Evolutionary conservation across 805 yeast species (phyloP).

Genomic region (Danielia oregonensis): DNA sequence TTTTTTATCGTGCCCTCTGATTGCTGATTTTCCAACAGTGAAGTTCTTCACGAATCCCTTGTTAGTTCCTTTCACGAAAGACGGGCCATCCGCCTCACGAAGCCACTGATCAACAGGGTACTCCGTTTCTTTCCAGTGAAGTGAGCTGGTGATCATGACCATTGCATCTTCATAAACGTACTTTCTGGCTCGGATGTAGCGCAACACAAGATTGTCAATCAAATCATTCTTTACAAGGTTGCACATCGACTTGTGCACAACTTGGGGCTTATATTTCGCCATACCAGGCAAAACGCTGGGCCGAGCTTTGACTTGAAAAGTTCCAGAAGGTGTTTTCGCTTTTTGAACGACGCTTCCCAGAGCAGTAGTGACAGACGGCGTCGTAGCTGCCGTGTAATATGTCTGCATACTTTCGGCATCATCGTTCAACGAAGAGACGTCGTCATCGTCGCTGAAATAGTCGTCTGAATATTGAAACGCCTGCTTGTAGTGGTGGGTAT

Average conservation of each 20-base stretch:
- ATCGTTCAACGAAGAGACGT: too few species aligned
- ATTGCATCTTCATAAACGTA: constrained; percentile 70
- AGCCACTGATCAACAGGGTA: constrained; percentile 53
- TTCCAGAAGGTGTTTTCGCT: neutral
- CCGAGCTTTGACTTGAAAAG: constrained; percentile 19
- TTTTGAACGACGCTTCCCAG: neutral
- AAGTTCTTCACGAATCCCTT: constrained; percentile 53
- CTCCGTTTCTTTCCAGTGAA: constrained; percentile 70
- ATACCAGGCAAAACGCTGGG: constrained; percentile 47
- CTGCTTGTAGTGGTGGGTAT: constrained; percentile 17
- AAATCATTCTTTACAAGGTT: constrained; percentile 66
- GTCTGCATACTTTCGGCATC: constrained; percentile 28
- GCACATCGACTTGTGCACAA: constrained; percentile 52
- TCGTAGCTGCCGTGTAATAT: constrained; percentile 30
- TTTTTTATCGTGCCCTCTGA: constrained; percentile 69
- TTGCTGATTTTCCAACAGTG: constrained; percentile 63
- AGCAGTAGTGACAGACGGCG: constrained; percentile 1
- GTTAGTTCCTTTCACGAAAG: constrained; percentile 37
- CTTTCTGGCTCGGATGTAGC: constrained; percentile 84
- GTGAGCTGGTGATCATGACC: constrained; percentile 66
- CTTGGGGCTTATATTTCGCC: constrained; percentile 49
- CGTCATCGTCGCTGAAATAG: neutral
- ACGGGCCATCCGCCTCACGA: constrained; percentile 68
- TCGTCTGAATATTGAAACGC: constrained; percentile 12
- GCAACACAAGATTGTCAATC: constrained; percentile 72